phyloP scores from a whole-genome alignment of 2,329 filamentous ascomycete species.

The Colletotrichum limetticola region DNA sequence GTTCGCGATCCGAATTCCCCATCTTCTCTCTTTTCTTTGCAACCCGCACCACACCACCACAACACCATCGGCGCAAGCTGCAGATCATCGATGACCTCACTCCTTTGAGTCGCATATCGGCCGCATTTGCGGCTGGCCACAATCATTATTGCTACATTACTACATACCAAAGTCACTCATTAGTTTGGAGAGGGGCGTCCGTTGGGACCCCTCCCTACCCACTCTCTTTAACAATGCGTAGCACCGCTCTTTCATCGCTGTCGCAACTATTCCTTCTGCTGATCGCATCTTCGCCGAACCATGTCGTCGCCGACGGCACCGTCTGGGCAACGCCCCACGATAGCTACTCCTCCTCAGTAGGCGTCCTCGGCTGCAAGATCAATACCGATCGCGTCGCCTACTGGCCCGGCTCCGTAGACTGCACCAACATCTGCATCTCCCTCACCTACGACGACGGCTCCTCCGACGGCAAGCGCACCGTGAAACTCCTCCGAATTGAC shows the following conservation, averaged over 20 bases:
- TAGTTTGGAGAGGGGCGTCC: background rate
- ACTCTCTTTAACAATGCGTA: conserved; percentile 18
- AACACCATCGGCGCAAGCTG: conserved; percentile 18
- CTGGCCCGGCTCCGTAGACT: conserved; percentile 58
- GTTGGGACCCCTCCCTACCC: conserved; percentile 1
- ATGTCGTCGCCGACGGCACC: conserved; percentile 24
- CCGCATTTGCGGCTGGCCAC: conserved; percentile 31
- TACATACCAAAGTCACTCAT: conserved; percentile 13
- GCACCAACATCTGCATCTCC: conserved; percentile 57
- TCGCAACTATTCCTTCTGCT: background rate
- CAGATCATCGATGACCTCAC: conserved; percentile 29
- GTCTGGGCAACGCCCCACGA: conserved; percentile 57
- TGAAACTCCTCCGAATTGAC: conserved; percentile 41
- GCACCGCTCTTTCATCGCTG: conserved; percentile 28
- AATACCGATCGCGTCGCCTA: conserved; percentile 64
- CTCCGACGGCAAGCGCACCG: conserved; percentile 34
- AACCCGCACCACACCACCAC: conserved; percentile 12
- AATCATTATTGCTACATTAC: conserved; percentile 10
- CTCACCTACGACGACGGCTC: conserved; percentile 37
- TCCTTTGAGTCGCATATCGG: conserved; percentile 27
- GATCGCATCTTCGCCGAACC: background rate
- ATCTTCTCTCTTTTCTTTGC: conserved; percentile 3
- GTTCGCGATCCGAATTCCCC: background rate
- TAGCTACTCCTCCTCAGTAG: conserved; percentile 59
- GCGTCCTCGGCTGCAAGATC: conserved; percentile 63